Percentiles rank a stretch among this genome's conserved stretches.
These are phyloP conservation scores for Penicillium hesseltinei DNA, from an alignment of 2,329 filamentous ascomycete genomes.

Conservation along the genomic window DNA sequence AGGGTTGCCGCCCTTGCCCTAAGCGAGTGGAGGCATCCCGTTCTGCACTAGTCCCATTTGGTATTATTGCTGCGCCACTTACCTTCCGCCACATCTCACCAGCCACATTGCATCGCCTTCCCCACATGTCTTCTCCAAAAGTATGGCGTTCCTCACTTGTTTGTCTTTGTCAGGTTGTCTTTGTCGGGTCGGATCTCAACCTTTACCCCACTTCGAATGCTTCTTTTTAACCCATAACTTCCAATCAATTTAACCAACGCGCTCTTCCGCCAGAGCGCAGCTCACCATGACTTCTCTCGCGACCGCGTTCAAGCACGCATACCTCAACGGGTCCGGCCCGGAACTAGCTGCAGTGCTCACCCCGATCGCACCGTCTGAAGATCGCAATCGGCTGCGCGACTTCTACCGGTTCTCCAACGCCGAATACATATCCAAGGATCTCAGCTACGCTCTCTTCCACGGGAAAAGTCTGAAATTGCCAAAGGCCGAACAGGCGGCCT, in stretches of 20 bases:
- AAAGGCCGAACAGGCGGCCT: constrained; percentile 71
- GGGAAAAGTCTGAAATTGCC: constrained; percentile 56
- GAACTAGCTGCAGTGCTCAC: constrained; percentile 71
- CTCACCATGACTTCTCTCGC: constrained; percentile 69
- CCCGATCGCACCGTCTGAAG: constrained; percentile 62
- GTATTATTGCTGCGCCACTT: neutral
- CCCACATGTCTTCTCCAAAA: constrained; percentile 14
- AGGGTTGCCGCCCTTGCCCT: constrained; percentile 47
- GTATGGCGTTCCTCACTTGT: constrained; percentile 4
- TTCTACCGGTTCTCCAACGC: constrained; percentile 71
- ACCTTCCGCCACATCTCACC: neutral
- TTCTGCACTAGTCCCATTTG: constrained; percentile 29
- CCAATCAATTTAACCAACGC: neutral
- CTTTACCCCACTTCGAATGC: constrained; percentile 1
- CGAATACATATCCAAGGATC: constrained; percentile 64
- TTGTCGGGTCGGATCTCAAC: neutral
- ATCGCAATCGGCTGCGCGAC: constrained; percentile 64
- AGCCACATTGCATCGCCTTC: constrained; percentile 12
- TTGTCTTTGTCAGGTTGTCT: neutral
- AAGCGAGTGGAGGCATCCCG: constrained; percentile 36
- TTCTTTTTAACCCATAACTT: neutral
- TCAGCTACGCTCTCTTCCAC: constrained; percentile 69
- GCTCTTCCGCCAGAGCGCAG: neutral
- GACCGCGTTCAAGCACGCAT: constrained; percentile 68
- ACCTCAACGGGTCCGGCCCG: constrained; percentile 65